These are phyloP conservation scores for Peterozyma toletana DNA, from an alignment of 805 yeast genomes.

Conservation along the genomic window DNA sequence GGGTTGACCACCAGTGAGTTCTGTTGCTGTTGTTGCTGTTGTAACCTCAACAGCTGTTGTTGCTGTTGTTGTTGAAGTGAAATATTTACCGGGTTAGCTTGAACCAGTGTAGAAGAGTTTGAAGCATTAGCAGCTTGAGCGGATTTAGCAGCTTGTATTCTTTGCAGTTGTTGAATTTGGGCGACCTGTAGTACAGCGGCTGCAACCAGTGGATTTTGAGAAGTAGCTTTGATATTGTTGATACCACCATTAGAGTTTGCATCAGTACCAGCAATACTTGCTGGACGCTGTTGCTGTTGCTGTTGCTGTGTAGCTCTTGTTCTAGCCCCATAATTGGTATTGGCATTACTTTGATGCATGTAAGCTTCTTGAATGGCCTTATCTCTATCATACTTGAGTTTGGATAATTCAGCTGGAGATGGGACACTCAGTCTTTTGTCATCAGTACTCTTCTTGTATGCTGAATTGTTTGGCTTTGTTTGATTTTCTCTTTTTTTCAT, in stretches of 20 bases:
- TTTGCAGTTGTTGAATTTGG: slow-evolving; percentile 8
- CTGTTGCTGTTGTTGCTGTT: slow-evolving; percentile 2
- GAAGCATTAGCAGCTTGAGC: too few species aligned
- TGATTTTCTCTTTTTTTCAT: slow-evolving; percentile 84
- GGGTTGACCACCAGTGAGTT: background rate
- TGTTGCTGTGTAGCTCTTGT: slow-evolving; percentile 10
- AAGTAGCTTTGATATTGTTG: too few species aligned
- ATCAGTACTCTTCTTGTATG: slow-evolving; percentile 29
- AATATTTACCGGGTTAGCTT: too few species aligned
- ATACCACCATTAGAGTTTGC: background rate
- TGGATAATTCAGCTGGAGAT: slow-evolving; percentile 79
- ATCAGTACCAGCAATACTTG: background rate
- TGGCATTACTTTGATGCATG: slow-evolving; percentile 20
- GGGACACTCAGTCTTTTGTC: slow-evolving; percentile 47
- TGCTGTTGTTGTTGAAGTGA: background rate
- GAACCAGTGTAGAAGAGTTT: too few species aligned
- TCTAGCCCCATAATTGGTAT: slow-evolving; percentile 4
- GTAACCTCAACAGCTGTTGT: slow-evolving; percentile 1
- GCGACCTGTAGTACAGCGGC: slow-evolving; percentile 5
- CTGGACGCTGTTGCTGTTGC: slow-evolving; percentile 8
- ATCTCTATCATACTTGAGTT: slow-evolving; percentile 79
- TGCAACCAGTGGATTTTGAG: slow-evolving; percentile 10
- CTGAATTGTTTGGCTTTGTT: slow-evolving; percentile 46
- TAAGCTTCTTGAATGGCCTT: slow-evolving; percentile 75
- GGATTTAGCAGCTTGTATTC: background rate